A percentile compares a stretch with the other conserved stretches of the same genome.
These are phyloP conservation scores for Aureobasidium subglaciale DNA, from an alignment of 2,329 filamentous ascomycete species.

Conservation along the genomic window DNA sequence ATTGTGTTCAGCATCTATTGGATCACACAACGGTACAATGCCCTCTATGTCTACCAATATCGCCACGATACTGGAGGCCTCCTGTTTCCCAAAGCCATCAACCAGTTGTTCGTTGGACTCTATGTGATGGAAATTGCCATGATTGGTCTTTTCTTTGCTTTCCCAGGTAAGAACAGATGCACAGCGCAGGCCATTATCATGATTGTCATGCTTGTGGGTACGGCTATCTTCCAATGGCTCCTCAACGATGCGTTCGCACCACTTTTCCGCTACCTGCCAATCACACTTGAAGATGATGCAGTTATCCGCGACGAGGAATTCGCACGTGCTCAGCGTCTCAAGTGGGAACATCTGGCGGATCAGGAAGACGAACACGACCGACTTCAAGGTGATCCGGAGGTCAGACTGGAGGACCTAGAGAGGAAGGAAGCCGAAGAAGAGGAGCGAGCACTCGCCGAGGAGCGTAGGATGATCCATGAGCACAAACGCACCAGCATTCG, in stretches of 20 bases:
- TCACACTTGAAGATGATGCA: conserved; percentile 92
- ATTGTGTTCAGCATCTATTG: conserved; percentile 88
- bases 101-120: conserved; percentile 92
- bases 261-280: conserved; percentile 80
- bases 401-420: conserved; percentile 36
- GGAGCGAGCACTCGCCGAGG: conserved; percentile 37
- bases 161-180: conserved; percentile 51
- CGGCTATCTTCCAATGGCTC: conserved; percentile 68
- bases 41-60: conserved; percentile 89
- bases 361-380: conserved; percentile 32
- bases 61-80: conserved; percentile 86
- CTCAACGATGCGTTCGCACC: conserved; percentile 80
- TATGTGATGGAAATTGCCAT: conserved; percentile 92
- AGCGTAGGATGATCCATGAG: conserved; percentile 22
- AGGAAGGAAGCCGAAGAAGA: conserved; percentile 29
- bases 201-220: conserved; percentile 67
- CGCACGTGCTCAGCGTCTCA: conserved; percentile 54
- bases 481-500: conserved; percentile 14
- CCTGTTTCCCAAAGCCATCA: conserved; percentile 85
- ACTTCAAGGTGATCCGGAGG: conserved; percentile 14
- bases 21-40: conserved; percentile 94
- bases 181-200: conserved; percentile 75
- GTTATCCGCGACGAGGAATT: conserved; percentile 87
- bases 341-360: conserved; percentile 28
- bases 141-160: conserved; percentile 82